Evolutionary conservation across 1,284 basidiomycete species (phyloP), one percentile per base, ranked within the genome.

Genomic region (Ceratobasidium sp.): DNA sequence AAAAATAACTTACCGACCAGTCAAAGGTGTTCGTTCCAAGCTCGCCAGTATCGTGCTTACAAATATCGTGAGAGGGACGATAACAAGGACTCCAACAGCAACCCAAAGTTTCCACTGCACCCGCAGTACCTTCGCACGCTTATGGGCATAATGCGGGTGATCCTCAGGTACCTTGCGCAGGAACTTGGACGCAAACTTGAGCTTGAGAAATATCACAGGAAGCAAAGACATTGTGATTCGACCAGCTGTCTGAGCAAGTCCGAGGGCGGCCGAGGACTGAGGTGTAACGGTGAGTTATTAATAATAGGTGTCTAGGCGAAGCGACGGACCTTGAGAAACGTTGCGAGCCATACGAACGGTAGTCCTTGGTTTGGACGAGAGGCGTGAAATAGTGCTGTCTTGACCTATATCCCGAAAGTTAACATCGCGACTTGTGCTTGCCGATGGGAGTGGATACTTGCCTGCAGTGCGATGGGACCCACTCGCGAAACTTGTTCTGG

Each of bases 21-120:
- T 95, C 71, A 95, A 83, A 1, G 94, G 94, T 3, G 93, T 94
- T 76, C 88, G 83, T 80, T 96, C 94, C 66, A 93, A 79, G 73
- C 91, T 94, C 1, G 91, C 91, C 1, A 93, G 73, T 73, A 94
- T 89, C 0, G 91, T 92, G 1, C 87, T 84, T 84, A 87, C 88
- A 78, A 96, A 89, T n/a, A 95, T 80, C 14, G 87, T 76, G 30
- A 88, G 80, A 0, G 95, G 95, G 30, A 91, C 82, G 59, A 90
- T 83, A 63, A 95, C 79, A 21, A 95, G 83, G 30, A 86, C 73
- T 63, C 89, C 87, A 73, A 55, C 23, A 1, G 35, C 63, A 18
- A 67, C 49, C 63, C 63, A 67, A 21, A 67, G 46, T 26, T 61
- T 66, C 72, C 58, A 57, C 30, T 44, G 21, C 9, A 49, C 28